Base-by-base conservation (phyloP, 306 rosid genomes). In the Cucurbita ficifolia region DNA sequence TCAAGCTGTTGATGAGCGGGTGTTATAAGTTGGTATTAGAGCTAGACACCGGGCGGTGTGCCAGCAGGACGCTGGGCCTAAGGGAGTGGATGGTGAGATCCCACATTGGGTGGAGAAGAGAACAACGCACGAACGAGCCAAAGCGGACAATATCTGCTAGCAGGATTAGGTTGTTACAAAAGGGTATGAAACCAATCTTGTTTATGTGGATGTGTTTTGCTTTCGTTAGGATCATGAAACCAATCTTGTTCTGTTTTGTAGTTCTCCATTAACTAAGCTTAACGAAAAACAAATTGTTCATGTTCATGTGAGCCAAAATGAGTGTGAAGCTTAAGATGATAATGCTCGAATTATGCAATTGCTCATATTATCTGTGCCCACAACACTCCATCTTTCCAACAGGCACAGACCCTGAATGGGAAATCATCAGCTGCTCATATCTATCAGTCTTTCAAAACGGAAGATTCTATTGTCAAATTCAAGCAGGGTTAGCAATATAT, bases 241-340 rank as follows among this genome's bases (percentile, higher is more conserved):
- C 12, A 62, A 22, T 46, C 33, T 13, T 38, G 42, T 36, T 19
- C 52, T 22, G 53, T 62, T 76, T 42, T 77, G 72, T 84, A 88
- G 95, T 83, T 87, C 83, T 81, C 85, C 84, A 43, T 70, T 82
- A 4, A 76, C 78, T 45, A 78, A 80, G 40, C 80, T 87, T 55
- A 68, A 78, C 0, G 74, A 58, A 73, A 74, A 72, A 67, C 78
- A 43, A 60, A 78, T 81, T 70, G 79, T 63, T 29, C 33, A 83
- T 70, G 79, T 63, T 69, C 70, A 67, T 8, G 81, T 78, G 78
- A 90, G 87, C 85, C 82, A 79, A 76, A 83, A 82, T 51, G 81
- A 65, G 71, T 77, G 83, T 72, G 90, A 83, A 69, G 80, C 87
- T 7, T 92, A 85, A 54, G 88, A 87, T 6, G 90, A 83, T 0